Evolutionary conservation across 805 yeast genomes (phyloP), one percentile per base, ranked within the genome.

Genomic region (Candida taoyuanica): DNA sequence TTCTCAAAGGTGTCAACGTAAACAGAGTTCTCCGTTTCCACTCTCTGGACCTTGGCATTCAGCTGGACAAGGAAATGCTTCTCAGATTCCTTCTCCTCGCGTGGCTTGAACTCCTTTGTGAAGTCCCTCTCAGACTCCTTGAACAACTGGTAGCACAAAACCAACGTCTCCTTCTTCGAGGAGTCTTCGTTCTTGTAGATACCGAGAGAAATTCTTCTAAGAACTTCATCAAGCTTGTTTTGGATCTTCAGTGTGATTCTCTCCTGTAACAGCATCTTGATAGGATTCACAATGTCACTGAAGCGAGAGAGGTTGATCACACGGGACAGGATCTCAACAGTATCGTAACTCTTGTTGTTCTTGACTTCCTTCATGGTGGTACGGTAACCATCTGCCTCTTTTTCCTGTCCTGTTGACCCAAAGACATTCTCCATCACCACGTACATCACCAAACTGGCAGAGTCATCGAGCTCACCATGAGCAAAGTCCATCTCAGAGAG

Each of bases 361-460:
- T 87, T 89, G 25, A 93, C 91, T 65, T 91, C 98, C 51, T 83
- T 85, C 78, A 88, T 85, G 44, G 81, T 78, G 21, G 85, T 80
- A 36, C 74, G 75, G 54, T 93, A 91, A 15, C 88, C 96, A 44
- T 88, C 97, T 5, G 93, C 89, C 47, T 93, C 98, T 57, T 93
- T 91, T 54, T 93, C 98, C 55, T 82, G 83, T 25, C 96, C 95
- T 4, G 95, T 85, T 8, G 81, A 74, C 17, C 98, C 98, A 60
- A 93, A 89, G 4, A 79, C 73, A 54, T 91, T 96, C 54, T 88
- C 95, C 96, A 91, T 91, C 17, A 89, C 70, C 13, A 87, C 67
- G 17, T 76, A 78, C 48, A 81, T 79, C 11, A 89, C 63, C 38
- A 81, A 50, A 2, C 64, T 64, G 4, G 81, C 74, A 9, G 77